A percentile compares a stretch with the other conserved stretches of the same genome.
These are phyloP conservation scores for Xylaria castorea DNA, from an alignment of 495 filamentous ascomycete species.

Conservation along the genomic window DNA sequence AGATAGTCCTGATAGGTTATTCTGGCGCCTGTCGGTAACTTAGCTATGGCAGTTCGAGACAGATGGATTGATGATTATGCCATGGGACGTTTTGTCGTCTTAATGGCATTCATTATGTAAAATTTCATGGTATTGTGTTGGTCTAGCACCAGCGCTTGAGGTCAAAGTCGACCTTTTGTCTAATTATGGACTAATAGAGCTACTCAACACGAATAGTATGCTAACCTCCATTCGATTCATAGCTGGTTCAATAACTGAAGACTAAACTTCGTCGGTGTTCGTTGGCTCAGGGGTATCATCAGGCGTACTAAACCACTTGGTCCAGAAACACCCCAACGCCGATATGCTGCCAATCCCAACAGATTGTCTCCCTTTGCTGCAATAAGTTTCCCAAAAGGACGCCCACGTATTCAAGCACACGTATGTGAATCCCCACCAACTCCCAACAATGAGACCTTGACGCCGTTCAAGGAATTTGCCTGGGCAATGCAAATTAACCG, in stretches of 20 bases:
- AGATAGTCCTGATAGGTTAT: background rate
- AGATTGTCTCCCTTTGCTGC: conserved; percentile 11
- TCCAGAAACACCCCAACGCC: conserved; percentile 39
- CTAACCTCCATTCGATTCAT: background rate
- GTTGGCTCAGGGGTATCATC: conserved; percentile 35
- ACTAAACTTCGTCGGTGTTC: background rate
- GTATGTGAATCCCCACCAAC: conserved; percentile 19
- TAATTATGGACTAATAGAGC: conserved; percentile 9
- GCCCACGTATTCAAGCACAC: conserved; percentile 25
- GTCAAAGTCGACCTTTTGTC: background rate
- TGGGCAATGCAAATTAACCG: conserved; percentile 25
- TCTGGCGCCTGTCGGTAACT: background rate
- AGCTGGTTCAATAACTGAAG: background rate
- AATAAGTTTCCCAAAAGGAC: conserved; percentile 26
- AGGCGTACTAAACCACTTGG: conserved; percentile 38
- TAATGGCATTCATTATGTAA: background rate
- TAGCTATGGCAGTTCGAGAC: background rate
- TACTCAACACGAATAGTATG: background rate
- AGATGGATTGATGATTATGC: background rate
- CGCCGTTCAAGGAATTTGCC: conserved; percentile 20
- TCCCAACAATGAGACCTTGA: background rate
- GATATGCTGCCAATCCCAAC: conserved; percentile 14
- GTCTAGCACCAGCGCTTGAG: conserved; percentile 4
- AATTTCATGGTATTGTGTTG: conserved; percentile 8
- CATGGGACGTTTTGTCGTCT: background rate